These are phyloP conservation scores for Pisolithus albus DNA, from an alignment of 768 basidiomycete species.

Conservation along the genomic window DNA sequence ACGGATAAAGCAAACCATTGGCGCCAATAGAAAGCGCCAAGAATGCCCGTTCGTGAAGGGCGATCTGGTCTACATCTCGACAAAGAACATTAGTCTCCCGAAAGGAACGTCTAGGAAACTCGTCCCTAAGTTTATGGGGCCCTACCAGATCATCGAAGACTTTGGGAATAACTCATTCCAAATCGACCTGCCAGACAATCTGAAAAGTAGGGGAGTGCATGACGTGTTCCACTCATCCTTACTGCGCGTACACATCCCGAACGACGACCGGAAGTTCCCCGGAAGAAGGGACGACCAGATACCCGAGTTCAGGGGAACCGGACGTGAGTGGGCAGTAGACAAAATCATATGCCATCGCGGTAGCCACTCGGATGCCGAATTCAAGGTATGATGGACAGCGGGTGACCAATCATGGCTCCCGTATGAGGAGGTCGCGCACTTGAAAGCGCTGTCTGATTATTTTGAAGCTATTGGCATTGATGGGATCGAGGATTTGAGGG, in stretches of 20 bases:
- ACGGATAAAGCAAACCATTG: slow-evolving; percentile 28
- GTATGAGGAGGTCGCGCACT: slow-evolving; percentile 14
- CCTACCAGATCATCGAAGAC: slow-evolving; percentile 18
- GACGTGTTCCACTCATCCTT: slow-evolving; percentile 28
- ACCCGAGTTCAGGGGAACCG: slow-evolving; percentile 4
- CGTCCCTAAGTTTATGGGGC: slow-evolving; percentile 31
- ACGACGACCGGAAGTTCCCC: slow-evolving; percentile 22
- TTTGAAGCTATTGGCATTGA: slow-evolving; percentile 8
- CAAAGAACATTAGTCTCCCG: slow-evolving; percentile 23
- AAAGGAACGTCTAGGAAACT: slow-evolving; percentile 26
- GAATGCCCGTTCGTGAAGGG: slow-evolving; percentile 13
- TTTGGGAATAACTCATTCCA: slow-evolving; percentile 12
- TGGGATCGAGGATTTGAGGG: too few relatives aligned
- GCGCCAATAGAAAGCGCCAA: slow-evolving; percentile 19
- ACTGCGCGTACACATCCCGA: slow-evolving; percentile 18
- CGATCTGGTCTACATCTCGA: slow-evolving; percentile 24
- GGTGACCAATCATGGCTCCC: slow-evolving; percentile 33
- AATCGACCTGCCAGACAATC: slow-evolving; percentile 21
- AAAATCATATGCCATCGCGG: slow-evolving; percentile 22
- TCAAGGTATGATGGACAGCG: slow-evolving; percentile 28
- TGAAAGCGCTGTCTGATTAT: slow-evolving; percentile 10
- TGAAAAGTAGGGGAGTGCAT: slow-evolving; percentile 23
- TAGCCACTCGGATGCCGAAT: slow-evolving; percentile 15
- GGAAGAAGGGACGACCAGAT: slow-evolving; percentile 15
- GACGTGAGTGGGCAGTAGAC: slow-evolving; percentile 14